Evolutionary conservation across 139 green algal genomes (phyloP).

Genomic region (Protoeuglena noctilucae): DNA sequence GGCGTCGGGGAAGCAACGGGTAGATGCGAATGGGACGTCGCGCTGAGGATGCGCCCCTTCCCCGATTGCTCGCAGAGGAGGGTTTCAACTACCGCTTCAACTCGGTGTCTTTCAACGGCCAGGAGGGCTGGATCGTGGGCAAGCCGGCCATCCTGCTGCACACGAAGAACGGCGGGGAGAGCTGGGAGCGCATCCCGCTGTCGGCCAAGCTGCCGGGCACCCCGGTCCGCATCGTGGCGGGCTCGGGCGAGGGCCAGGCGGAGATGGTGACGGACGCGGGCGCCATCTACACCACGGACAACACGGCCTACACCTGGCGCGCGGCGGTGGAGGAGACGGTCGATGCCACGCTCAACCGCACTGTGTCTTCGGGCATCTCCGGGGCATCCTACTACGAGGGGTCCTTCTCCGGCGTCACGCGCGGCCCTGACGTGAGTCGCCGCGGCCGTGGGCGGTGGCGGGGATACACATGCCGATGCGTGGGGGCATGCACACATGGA

Average conservation of each 20-base stretch:
- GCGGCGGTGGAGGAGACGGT: conserved; percentile 97
- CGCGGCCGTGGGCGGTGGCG: too few relatives aligned
- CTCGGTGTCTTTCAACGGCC: conserved; percentile 79
- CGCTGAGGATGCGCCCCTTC: conserved; percentile 46
- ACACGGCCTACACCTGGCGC: conserved; percentile 85
- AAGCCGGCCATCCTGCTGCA: conserved; percentile 97
- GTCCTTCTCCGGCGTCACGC: conserved; percentile 76
- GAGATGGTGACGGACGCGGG: conserved; percentile 97
- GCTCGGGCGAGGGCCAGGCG: conserved; percentile 49
- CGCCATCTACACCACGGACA: conserved; percentile 93
- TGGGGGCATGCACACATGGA: too few relatives aligned
- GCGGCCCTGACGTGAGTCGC: conserved; percentile 31
- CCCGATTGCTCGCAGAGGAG: conserved; percentile 26
- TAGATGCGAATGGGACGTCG: too few relatives aligned
- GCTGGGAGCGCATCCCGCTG: conserved; percentile 91
- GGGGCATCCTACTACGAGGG: conserved; percentile 96
- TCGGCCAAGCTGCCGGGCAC: conserved; percentile 77
- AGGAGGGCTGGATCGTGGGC: conserved; percentile 97
- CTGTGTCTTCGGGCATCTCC: conserved; percentile 79
- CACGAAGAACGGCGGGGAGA: conserved; percentile 78
- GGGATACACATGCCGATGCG: too few relatives aligned
- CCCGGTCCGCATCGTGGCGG: conserved; percentile 57
- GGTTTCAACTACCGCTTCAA: conserved; percentile 93
- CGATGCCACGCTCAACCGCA: conserved; percentile 92
- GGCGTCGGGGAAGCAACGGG: conserved; percentile 12